These are phyloP conservation scores for Phytophthora fragariaefolia DNA, from an alignment of 352 stramenopile genomes.

Conservation along the genomic window DNA sequence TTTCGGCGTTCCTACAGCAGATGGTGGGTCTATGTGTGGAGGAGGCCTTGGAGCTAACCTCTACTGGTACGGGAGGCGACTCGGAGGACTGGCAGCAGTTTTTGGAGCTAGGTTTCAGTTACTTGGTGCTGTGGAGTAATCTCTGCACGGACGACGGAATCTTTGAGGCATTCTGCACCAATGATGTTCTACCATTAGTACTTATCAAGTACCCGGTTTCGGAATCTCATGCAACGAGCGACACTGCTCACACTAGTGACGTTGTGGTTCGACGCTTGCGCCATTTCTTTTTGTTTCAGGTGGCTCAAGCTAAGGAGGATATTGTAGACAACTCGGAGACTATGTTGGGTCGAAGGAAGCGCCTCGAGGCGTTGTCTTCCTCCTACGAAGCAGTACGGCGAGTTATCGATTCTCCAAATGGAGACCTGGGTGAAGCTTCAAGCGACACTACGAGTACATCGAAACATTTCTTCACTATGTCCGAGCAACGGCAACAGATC, in stretches of 20 bases:
- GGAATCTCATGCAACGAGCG: background rate
- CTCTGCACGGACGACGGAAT: constrained; percentile 31
- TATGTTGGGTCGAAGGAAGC: constrained; percentile 25
- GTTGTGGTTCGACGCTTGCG: constrained; percentile 41
- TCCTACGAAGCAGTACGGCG: constrained; percentile 32
- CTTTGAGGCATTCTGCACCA: constrained; percentile 48
- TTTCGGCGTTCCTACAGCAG: constrained; percentile 39
- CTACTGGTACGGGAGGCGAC: background rate
- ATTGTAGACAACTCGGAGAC: constrained; percentile 9
- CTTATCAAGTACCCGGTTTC: constrained; percentile 10
- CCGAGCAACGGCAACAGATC: constrained; percentile 24
- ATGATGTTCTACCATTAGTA: constrained; percentile 39
- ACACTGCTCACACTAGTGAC: constrained; percentile 15
- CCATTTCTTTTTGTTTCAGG: constrained; percentile 57
- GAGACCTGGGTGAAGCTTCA: constrained; percentile 6
- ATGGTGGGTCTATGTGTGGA: constrained; percentile 48
- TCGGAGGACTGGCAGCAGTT: constrained; percentile 31
- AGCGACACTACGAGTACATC: background rate
- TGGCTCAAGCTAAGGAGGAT: constrained; percentile 31
- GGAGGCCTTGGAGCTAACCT: constrained; percentile 27
- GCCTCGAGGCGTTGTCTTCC: constrained; percentile 30
- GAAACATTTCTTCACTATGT: constrained; percentile 4
- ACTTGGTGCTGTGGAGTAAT: constrained; percentile 54
- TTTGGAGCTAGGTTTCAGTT: constrained; percentile 54
- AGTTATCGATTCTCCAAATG: constrained; percentile 3